phyloP scores from a whole-genome alignment of 331 rosid species.

The Arachis monticola region DNA sequence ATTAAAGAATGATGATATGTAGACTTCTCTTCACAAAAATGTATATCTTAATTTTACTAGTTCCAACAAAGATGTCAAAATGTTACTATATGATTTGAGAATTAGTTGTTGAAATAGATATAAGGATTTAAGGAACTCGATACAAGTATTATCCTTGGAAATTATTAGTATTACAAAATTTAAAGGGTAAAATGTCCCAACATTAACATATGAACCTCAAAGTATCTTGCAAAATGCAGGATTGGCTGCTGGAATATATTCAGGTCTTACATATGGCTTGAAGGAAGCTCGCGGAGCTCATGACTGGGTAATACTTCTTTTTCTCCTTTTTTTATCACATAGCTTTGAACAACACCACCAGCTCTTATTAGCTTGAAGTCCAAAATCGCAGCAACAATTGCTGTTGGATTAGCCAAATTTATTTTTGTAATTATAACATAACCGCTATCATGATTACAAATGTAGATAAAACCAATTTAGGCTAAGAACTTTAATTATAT shows the following conservation, averaged over 20 bases:
- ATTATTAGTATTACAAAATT: slow-evolving; percentile 12
- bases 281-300: slow-evolving; percentile 93
- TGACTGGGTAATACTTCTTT: slow-evolving; percentile 71
- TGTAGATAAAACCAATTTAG: background rate
- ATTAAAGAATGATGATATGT: too few species aligned
- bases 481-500: slow-evolving; percentile 1
- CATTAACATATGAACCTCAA: slow-evolving; percentile 14
- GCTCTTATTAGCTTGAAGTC: background rate
- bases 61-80: too few species aligned
- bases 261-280: slow-evolving; percentile 92
- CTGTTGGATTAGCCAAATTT: too few species aligned
- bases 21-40: too few species aligned
- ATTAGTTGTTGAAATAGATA: too few species aligned
- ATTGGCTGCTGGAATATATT: slow-evolving; percentile 89
- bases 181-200: background rate
- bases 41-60: too few species aligned
- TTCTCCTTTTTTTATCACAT: background rate
- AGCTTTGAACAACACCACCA: slow-evolving; percentile 5
- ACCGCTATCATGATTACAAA: too few species aligned
- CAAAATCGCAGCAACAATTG: background rate
- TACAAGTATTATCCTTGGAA: too few species aligned
- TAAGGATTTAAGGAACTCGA: too few species aligned
- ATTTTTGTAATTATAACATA: too few species aligned
- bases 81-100: too few species aligned
- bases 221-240: slow-evolving; percentile 50